These are phyloP conservation scores for Russula brevipes DNA, from an alignment of 768 basidiomycete species.

Conservation along the genomic window DNA sequence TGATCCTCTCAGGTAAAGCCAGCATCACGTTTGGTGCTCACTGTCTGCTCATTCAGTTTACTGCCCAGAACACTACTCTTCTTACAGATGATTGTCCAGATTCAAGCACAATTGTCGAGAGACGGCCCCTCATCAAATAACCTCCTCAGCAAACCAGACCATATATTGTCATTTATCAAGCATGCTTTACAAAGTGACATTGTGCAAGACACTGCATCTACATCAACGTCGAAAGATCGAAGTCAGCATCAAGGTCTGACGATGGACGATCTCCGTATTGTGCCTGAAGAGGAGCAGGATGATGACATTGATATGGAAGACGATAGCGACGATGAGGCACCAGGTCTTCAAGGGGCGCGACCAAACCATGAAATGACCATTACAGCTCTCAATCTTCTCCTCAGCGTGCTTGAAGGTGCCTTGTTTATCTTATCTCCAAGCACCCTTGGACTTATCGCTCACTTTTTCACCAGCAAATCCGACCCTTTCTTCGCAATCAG, in stretches of 20 bases:
- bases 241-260: constrained; percentile 27
- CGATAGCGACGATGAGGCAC: constrained; percentile 50
- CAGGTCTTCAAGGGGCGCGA: constrained; percentile 37
- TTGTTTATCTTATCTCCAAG: background rate
- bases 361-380: constrained; percentile 60
- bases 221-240: background rate
- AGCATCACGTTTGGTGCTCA: background rate
- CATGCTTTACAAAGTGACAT: constrained; percentile 53
- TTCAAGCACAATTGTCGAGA: constrained; percentile 64
- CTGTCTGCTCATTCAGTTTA: background rate
- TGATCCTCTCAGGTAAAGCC: constrained; percentile 50
- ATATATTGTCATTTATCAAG: constrained; percentile 79
- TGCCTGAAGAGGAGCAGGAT: constrained; percentile 33
- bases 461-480: constrained; percentile 41
- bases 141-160: constrained; percentile 58
- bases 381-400: constrained; percentile 73
- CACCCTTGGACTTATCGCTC: background rate
- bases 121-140: constrained; percentile 46
- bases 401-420: constrained; percentile 83
- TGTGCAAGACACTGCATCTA: constrained; percentile 14
- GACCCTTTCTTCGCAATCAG: constrained; percentile 52
- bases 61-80: constrained; percentile 56
- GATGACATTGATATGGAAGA: constrained; percentile 32
- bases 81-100: constrained; percentile 76
- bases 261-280: constrained; percentile 37